Evolutionary conservation across 2,329 filamentous ascomycete genomes (phyloP).

Genomic region (Taxawa tesnikishii): DNA sequence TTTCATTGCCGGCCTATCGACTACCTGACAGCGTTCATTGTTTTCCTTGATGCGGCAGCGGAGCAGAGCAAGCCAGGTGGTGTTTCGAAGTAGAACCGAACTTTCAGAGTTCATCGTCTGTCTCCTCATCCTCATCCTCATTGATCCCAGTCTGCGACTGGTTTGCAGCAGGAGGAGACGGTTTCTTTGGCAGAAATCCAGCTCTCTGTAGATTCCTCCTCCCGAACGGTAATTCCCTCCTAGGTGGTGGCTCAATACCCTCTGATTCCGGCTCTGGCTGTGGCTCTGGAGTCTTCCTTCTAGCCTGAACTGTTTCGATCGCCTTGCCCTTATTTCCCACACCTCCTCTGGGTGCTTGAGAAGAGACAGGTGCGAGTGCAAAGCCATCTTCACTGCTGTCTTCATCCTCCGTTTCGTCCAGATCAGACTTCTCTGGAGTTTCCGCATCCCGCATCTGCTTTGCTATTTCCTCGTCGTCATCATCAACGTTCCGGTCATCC

Average conservation of each 20-base stretch:
- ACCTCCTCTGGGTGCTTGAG: constrained; percentile 3
- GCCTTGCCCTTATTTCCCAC: not conserved
- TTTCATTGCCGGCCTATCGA: too few relatives aligned
- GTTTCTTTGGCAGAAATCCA: not conserved
- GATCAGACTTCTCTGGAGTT: constrained; percentile 12
- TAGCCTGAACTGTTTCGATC: not conserved
- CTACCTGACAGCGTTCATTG: too few relatives aligned
- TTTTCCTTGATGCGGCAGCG: too few relatives aligned
- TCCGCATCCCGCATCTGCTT: constrained; percentile 9
- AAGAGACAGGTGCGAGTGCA: constrained; percentile 7
- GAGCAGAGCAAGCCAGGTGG: too few relatives aligned
- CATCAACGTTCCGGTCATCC: constrained; percentile 32
- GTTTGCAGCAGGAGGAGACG: constrained; percentile 1
- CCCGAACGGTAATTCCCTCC: constrained; percentile 34
- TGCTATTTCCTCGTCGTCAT: constrained; percentile 20
- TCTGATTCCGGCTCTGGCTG: not conserved
- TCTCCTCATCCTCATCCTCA: constrained; percentile 17
- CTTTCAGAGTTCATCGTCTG: constrained; percentile 20
- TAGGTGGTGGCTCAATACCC: constrained; percentile 18
- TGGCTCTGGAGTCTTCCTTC: not conserved
- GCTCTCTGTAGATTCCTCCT: constrained; percentile 8
- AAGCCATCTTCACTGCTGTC: constrained; percentile 12
- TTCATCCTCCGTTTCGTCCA: constrained; percentile 13
- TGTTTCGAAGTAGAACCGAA: too few relatives aligned
- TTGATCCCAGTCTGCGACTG: constrained; percentile 1